phyloP scores from a whole-genome alignment of 2,329 filamentous ascomycete genomes.

The Emmonsia crescens region DNA sequence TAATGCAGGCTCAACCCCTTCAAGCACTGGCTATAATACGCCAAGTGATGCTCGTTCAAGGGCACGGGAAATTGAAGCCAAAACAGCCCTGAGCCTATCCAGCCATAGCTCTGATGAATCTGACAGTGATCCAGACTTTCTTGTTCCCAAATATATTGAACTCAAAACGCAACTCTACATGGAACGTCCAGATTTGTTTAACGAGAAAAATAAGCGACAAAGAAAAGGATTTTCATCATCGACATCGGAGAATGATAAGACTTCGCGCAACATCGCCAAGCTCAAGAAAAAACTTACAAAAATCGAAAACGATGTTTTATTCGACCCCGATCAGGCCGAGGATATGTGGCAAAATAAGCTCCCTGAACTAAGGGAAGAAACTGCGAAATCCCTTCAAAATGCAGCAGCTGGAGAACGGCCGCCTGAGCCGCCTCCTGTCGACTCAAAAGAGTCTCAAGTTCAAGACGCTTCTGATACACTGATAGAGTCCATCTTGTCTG shows the following conservation, averaged over 20 bases:
- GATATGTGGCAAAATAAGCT: constrained; percentile 52
- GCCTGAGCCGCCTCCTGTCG: not conserved
- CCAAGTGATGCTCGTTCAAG: constrained; percentile 2
- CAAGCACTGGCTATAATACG: constrained; percentile 7
- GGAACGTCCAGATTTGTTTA: constrained; percentile 45
- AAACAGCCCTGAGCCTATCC: not conserved
- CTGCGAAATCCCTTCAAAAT: constrained; percentile 31
- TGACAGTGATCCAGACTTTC: constrained; percentile 62
- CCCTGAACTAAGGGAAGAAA: constrained; percentile 45
- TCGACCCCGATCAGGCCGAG: constrained; percentile 57
- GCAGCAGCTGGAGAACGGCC: not conserved
- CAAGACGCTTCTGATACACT: constrained; percentile 32
- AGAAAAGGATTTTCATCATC: constrained; percentile 16
- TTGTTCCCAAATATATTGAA: constrained; percentile 66
- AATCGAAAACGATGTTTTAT: constrained; percentile 68
- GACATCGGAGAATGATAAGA: constrained; percentile 28
- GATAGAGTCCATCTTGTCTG: not conserved
- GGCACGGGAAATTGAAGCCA: not conserved
- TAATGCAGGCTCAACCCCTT: constrained; percentile 1
- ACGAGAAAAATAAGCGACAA: constrained; percentile 21
- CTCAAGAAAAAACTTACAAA: constrained; percentile 62
- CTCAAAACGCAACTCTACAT: constrained; percentile 59
- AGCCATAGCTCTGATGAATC: constrained; percentile 20
- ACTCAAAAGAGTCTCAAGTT: constrained; percentile 32
- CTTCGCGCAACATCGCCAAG: constrained; percentile 43